phyloP scores from a whole-genome alignment of 83 land plant genomes.

The Thuja plicata region DNA sequence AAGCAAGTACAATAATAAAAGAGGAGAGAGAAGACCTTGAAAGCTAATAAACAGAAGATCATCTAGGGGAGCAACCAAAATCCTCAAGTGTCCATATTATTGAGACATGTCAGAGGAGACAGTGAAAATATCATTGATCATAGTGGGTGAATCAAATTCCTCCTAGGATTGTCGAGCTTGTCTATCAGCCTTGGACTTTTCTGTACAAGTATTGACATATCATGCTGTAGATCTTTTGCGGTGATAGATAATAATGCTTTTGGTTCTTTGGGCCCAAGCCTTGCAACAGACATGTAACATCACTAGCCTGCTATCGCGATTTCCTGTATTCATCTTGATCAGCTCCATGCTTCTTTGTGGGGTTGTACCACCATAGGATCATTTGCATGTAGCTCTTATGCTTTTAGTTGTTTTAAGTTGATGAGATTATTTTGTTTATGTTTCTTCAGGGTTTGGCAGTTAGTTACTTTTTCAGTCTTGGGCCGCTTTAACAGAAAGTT shows the following conservation, averaged over 20 bases:
- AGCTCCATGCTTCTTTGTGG: background rate
- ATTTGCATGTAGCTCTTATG: background rate
- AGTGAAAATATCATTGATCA: too few species aligned
- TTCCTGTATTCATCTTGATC: background rate
- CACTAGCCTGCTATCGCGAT: background rate
- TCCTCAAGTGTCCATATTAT: too few species aligned
- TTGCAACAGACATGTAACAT: background rate
- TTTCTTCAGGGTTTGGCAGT: background rate
- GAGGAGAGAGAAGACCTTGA: too few species aligned
- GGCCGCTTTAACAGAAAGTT: background rate
- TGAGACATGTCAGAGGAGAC: too few species aligned
- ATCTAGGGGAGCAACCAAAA: too few species aligned
- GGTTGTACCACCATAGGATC: background rate
- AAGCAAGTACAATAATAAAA: too few species aligned
- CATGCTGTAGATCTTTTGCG: background rate
- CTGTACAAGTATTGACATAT: background rate
- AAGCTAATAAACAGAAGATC: too few species aligned
- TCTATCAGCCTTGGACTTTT: background rate
- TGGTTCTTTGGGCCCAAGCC: background rate
- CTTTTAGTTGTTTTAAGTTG: background rate
- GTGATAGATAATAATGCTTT: background rate
- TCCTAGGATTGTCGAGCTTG: background rate
- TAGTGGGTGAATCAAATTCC: background rate
- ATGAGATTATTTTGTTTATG: too few species aligned
- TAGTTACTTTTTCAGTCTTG: background rate